Conservation (phyloP, 768 basidiomycete species). For the Leccinum subgranulosum region DNA sequence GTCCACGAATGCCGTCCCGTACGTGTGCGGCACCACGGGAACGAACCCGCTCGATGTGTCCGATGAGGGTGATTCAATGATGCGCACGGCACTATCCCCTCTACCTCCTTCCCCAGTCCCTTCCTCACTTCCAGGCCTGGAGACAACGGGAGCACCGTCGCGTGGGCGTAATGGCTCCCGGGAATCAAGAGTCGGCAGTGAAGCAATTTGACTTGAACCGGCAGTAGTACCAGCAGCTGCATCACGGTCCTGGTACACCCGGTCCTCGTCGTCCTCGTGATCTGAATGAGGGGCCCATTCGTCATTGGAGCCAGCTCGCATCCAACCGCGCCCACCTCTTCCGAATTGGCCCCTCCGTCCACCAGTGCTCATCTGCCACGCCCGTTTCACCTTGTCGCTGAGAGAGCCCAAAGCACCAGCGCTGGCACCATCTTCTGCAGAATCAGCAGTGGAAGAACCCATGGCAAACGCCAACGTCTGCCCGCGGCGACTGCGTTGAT, state of each 20-base stretch:
- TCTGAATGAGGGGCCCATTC: conserved; percentile 42
- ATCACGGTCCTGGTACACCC: neutral
- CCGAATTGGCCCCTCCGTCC: conserved; percentile 9
- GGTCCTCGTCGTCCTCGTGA: conserved; percentile 10
- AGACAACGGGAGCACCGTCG: neutral
- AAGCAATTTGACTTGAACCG: neutral
- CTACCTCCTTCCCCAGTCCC: neutral
- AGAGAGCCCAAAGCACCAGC: conserved; percentile 15
- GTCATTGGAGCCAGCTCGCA: conserved; percentile 46
- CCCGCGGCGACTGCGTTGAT: conserved; percentile 24
- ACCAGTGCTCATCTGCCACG: conserved; percentile 1
- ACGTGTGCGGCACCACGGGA: neutral
- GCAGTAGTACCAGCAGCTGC: neutral
- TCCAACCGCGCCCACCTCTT: conserved; percentile 44
- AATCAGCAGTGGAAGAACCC: neutral
- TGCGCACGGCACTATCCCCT: neutral
- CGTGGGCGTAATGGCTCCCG: neutral
- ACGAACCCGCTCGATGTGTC: conserved; percentile 17
- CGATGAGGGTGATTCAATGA: conserved; percentile 28
- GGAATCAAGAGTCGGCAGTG: neutral
- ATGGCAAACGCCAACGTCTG: conserved; percentile 14
- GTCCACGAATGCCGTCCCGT: conserved; percentile 14
- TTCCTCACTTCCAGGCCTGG: neutral
- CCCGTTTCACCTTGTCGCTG: conserved; percentile 26
- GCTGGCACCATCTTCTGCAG: neutral